Percentiles rank a stretch among this genome's conserved stretches.
These are phyloP conservation scores for Phytophthora megakarya DNA, from an alignment of 352 stramenopile species.

Conservation along the genomic window DNA sequence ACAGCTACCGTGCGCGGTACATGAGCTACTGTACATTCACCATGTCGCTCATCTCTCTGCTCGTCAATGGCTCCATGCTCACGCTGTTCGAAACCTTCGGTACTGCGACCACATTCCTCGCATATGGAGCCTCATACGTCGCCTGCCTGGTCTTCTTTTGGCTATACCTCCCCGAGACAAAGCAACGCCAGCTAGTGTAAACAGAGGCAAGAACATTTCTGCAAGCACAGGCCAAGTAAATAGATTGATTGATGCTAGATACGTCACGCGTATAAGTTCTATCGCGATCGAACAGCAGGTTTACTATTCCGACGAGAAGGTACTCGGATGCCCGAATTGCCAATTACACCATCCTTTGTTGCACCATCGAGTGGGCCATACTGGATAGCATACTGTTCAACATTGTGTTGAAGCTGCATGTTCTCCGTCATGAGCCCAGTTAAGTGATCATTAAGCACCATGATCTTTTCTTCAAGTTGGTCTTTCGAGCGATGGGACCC, in stretches of 20 bases:
- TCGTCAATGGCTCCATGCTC: slow-evolving; percentile 84
- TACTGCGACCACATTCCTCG: slow-evolving; percentile 66
- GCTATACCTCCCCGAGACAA: slow-evolving; percentile 76
- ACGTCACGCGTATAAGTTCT: slow-evolving; percentile 9
- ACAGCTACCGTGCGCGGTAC: slow-evolving; percentile 78
- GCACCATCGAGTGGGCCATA: slow-evolving; percentile 38
- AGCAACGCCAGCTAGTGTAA: slow-evolving; percentile 75
- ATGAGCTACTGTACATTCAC: slow-evolving; percentile 91
- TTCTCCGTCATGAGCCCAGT: slow-evolving; percentile 83
- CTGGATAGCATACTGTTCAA: slow-evolving; percentile 59
- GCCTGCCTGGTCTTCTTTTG: slow-evolving; percentile 74
- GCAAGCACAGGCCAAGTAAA: slow-evolving; percentile 34
- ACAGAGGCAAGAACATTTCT: background rate
- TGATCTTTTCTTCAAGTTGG: slow-evolving; percentile 79
- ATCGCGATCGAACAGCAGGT: slow-evolving; percentile 32
- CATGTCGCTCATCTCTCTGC: slow-evolving; percentile 86
- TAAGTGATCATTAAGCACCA: slow-evolving; percentile 86
- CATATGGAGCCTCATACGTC: slow-evolving; percentile 71
- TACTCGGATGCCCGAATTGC: slow-evolving; percentile 41
- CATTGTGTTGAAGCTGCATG: slow-evolving; percentile 74
- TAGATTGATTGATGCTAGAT: slow-evolving; percentile 26
- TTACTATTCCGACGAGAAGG: slow-evolving; percentile 11
- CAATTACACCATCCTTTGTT: slow-evolving; percentile 26
- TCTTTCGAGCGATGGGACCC: slow-evolving; percentile 56
- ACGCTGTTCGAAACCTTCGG: slow-evolving; percentile 75